These are phyloP conservation scores for Phytophthora foliorum DNA, from an alignment of 352 stramenopile genomes.

Conservation along the genomic window DNA sequence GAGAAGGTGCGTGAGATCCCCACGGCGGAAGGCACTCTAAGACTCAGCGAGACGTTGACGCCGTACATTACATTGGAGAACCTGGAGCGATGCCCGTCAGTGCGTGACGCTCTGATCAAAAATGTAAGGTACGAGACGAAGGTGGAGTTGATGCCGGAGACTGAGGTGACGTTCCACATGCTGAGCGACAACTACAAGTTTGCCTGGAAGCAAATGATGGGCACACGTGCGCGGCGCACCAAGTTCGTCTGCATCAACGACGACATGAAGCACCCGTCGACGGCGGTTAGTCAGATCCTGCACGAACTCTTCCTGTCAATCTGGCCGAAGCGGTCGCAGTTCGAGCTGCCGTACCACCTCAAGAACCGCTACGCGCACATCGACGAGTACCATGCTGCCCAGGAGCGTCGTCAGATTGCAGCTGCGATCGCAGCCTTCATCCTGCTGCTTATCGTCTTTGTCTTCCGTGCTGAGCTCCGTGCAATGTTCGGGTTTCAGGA, in stretches of 20 bases:
- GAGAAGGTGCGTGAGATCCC: conserved; percentile 77
- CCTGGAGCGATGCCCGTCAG: conserved; percentile 57
- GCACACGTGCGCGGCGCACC: conserved; percentile 88
- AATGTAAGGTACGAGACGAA: conserved; percentile 75
- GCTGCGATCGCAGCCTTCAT: conserved; percentile 40
- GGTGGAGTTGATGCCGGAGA: conserved; percentile 78
- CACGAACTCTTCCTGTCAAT: conserved; percentile 94
- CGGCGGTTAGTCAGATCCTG: conserved; percentile 84
- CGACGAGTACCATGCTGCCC: conserved; percentile 75
- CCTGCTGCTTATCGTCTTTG: conserved; percentile 51
- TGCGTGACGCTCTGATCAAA: conserved; percentile 63
- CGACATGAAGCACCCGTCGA: conserved; percentile 93
- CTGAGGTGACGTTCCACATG: conserved; percentile 96
- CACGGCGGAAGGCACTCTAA: conserved; percentile 62
- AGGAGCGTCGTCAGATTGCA: conserved; percentile 54
- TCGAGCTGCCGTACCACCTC: conserved; percentile 91
- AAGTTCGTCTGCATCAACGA: conserved; percentile 99
- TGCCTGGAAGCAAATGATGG: conserved; percentile 94
- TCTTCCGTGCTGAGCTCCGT: conserved; percentile 66
- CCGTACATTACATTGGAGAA: conserved; percentile 79
- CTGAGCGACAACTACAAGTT: conserved; percentile 92
- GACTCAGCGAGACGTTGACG: conserved; percentile 78
- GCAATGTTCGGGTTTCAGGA: conserved; percentile 77
- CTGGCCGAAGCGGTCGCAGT: conserved; percentile 92
- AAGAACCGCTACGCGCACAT: conserved; percentile 90